Percentiles rank a stretch among this genome's conserved stretches.
Conservation (phyloP, 1,284 basidiomycete genomes). For the Xerocomus nothofagi region DNA sequence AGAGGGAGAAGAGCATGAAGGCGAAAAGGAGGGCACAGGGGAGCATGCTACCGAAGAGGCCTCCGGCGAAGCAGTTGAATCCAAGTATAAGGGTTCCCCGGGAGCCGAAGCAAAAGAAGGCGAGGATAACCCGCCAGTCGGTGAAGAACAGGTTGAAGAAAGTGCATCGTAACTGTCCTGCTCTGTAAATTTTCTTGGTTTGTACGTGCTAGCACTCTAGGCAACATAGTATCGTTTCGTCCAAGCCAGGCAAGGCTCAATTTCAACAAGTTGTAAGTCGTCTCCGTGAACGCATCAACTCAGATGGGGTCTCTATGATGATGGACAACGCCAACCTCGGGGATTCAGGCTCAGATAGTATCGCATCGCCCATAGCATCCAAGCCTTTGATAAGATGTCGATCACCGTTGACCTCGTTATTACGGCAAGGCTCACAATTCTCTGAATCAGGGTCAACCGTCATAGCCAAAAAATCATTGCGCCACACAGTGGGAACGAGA, state of each 20-base stretch:
- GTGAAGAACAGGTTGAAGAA: constrained; percentile 24
- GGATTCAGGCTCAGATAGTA: too few relatives aligned
- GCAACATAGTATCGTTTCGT: not conserved
- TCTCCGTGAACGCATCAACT: not conserved
- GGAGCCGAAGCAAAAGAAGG: constrained; percentile 16
- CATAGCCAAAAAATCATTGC: too few relatives aligned
- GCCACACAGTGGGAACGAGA: too few relatives aligned
- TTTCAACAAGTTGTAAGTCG: not conserved
- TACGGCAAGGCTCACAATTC: too few relatives aligned
- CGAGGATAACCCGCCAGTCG: constrained; percentile 16
- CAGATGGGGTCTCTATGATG: not conserved
- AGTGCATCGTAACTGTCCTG: constrained; percentile 15
- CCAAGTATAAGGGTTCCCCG: constrained; percentile 13
- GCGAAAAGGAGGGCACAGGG: constrained; percentile 18
- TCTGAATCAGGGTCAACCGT: constrained; percentile 1
- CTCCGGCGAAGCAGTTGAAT: constrained; percentile 17
- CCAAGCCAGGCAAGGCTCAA: not conserved
- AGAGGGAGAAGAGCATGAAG: constrained; percentile 35
- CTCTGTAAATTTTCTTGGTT: constrained; percentile 11
- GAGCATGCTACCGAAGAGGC: constrained; percentile 21
- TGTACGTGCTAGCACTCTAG: constrained; percentile 1
- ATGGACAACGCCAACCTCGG: not conserved
- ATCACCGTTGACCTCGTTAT: not conserved
- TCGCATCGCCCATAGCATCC: too few relatives aligned
- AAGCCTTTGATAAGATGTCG: not conserved